Evolutionary conservation across 2,329 filamentous ascomycete species (phyloP).

Genomic region (Falciphora oryzae): DNA sequence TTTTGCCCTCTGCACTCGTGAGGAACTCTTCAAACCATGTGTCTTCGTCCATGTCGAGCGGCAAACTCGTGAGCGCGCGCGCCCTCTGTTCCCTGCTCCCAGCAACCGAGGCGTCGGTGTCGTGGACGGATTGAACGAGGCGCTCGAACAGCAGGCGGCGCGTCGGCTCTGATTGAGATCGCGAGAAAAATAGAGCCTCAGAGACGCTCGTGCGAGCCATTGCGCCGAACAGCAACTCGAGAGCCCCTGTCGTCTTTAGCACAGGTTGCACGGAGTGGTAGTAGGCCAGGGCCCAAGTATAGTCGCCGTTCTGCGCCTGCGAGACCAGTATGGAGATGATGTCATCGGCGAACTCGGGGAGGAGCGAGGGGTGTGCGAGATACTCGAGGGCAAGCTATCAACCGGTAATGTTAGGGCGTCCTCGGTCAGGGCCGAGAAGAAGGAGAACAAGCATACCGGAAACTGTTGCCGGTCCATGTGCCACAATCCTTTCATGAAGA

Average conservation of each 20-base stretch:
- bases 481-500: conserved; percentile 80
- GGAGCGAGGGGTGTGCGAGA: conserved; percentile 72
- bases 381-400: conserved; percentile 61
- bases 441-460: conserved; percentile 36
- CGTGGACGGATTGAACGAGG: conserved; percentile 54
- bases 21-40: conserved; percentile 68
- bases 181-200: conserved; percentile 69
- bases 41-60: conserved; percentile 66
- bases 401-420: neutral
- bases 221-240: conserved; percentile 63
- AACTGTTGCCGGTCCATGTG: conserved; percentile 69
- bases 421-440: neutral
- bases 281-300: conserved; percentile 66
- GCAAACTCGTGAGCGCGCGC: conserved; percentile 57
- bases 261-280: conserved; percentile 71
- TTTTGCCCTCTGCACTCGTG: conserved; percentile 57
- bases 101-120: neutral
- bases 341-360: conserved; percentile 77
- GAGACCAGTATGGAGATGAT: conserved; percentile 66
- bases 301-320: conserved; percentile 53
- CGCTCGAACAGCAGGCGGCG: conserved; percentile 62
- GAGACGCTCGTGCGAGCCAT: conserved; percentile 61
- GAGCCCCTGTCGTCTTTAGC: conserved; percentile 55
- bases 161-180: conserved; percentile 54
- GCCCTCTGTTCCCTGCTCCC: conserved; percentile 17